phyloP scores from a whole-genome alignment of 768 basidiomycete species.

The Podaxis carcinomalis region DNA sequence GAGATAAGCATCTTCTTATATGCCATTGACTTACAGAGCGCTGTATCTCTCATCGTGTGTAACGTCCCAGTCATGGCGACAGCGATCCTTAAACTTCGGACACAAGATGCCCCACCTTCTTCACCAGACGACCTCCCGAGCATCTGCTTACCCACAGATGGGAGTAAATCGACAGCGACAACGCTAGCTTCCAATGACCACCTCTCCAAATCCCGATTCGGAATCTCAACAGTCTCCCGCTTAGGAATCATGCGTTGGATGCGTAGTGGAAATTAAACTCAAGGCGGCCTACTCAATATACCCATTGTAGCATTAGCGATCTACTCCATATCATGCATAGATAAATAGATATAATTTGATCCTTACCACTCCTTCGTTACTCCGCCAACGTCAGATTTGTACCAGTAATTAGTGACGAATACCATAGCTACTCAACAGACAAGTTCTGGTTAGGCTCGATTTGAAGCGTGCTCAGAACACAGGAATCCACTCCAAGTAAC shows the following conservation, averaged over 20 bases:
- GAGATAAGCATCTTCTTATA: neutral
- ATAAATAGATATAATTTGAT: too few relatives aligned
- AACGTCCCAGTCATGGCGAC: slow-evolving; percentile 36
- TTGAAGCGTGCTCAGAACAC: too few relatives aligned
- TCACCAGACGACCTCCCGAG: neutral
- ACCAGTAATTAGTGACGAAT: too few relatives aligned
- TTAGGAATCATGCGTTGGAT: neutral
- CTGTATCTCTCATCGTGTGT: slow-evolving; percentile 33
- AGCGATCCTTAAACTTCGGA: slow-evolving; percentile 9
- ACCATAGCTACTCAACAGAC: too few relatives aligned
- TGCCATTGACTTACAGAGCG: slow-evolving; percentile 20
- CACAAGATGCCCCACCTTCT: neutral
- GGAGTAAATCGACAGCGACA: neutral
- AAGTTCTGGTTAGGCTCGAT: too few relatives aligned
- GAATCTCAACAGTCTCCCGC: neutral
- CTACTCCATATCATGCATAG: too few relatives aligned
- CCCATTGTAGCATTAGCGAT: too few relatives aligned
- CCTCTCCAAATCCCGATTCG: neutral
- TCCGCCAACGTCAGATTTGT: too few relatives aligned
- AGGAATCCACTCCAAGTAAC: too few relatives aligned
- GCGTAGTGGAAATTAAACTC: neutral
- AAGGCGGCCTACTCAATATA: neutral
- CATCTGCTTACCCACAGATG: neutral
- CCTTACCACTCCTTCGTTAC: too few relatives aligned
- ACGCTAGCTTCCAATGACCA: neutral